A percentile compares a stretch with the other conserved stretches of the same genome.
These are phyloP conservation scores for Salix arbutifolia DNA, from an alignment of 345 rosid genomes.

Conservation along the genomic window DNA sequence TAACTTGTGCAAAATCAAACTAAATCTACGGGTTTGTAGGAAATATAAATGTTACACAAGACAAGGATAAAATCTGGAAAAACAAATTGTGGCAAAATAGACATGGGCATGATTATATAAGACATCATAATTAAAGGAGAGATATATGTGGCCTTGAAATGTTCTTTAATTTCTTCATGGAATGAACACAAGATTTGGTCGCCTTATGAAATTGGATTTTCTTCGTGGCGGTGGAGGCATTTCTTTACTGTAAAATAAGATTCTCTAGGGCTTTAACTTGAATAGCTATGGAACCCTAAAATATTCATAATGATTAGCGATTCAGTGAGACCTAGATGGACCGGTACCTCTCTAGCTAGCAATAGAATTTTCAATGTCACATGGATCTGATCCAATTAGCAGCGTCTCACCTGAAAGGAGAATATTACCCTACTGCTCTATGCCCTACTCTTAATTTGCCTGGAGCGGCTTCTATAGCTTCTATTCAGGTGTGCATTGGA, in stretches of 20 bases:
- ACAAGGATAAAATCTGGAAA: too few relatives aligned
- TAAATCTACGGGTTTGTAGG: too few relatives aligned
- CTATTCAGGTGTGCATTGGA: slow-evolving; percentile 26
- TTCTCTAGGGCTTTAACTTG: not conserved
- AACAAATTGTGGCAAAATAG: not conserved
- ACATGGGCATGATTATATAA: not conserved
- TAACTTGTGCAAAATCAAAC: too few relatives aligned
- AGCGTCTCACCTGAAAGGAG: slow-evolving; percentile 11
- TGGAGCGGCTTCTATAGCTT: slow-evolving; percentile 30
- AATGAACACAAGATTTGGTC: not conserved
- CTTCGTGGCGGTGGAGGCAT: not conserved
- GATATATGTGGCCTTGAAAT: not conserved
- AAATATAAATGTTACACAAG: too few relatives aligned
- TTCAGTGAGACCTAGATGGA: not conserved
- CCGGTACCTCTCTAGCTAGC: not conserved
- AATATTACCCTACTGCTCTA: slow-evolving; percentile 7
- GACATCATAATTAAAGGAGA: not conserved
- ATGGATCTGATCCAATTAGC: slow-evolving; percentile 12
- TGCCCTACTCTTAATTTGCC: slow-evolving; percentile 24
- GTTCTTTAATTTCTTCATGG: not conserved
- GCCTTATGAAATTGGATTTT: not conserved
- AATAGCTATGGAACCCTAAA: not conserved
- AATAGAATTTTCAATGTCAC: slow-evolving; percentile 15
- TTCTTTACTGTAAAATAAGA: not conserved
- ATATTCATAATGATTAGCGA: not conserved